phyloP scores from a whole-genome alignment of 1,284 basidiomycete genomes.

The Marasmius fiardii region DNA sequence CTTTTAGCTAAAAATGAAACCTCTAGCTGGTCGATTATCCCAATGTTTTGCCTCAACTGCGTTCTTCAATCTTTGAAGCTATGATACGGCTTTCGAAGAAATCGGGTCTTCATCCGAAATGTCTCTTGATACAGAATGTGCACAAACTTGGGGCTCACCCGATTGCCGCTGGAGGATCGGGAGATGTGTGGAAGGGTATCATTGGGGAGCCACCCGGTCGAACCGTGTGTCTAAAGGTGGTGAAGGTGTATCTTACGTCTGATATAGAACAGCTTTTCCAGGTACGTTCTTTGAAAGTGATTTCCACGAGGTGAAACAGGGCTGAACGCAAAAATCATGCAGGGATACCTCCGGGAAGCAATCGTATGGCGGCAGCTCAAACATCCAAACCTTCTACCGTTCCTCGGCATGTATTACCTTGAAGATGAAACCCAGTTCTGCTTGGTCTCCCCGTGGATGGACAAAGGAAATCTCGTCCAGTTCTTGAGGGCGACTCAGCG shows the following conservation, averaged over 20 bases:
- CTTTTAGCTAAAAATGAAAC: not conserved
- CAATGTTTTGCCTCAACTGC: not conserved
- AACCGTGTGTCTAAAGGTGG: not conserved
- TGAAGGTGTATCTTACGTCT: not conserved
- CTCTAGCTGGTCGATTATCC: not conserved
- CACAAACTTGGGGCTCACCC: not conserved
- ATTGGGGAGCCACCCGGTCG: not conserved
- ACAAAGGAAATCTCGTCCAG: slow-evolving; percentile 3
- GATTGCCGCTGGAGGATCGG: not conserved
- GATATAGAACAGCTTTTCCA: not conserved
- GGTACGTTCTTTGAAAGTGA: not conserved
- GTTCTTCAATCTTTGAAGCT: not conserved
- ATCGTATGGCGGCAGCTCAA: slow-evolving; percentile 3
- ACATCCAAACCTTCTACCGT: slow-evolving; percentile 7
- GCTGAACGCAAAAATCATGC: not conserved
- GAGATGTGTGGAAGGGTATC: not conserved
- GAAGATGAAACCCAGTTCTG: slow-evolving; percentile 10
- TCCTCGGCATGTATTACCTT: slow-evolving; percentile 2
- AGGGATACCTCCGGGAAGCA: not conserved
- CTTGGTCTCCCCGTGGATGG: slow-evolving; percentile 9
- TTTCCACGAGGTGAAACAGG: not conserved
- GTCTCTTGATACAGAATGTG: not conserved
- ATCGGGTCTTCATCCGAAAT: not conserved
- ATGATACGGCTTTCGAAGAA: not conserved
- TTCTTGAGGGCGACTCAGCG: not conserved